phyloP scores from a whole-genome alignment of 306 rosid genomes.

The Morella rubra region DNA sequence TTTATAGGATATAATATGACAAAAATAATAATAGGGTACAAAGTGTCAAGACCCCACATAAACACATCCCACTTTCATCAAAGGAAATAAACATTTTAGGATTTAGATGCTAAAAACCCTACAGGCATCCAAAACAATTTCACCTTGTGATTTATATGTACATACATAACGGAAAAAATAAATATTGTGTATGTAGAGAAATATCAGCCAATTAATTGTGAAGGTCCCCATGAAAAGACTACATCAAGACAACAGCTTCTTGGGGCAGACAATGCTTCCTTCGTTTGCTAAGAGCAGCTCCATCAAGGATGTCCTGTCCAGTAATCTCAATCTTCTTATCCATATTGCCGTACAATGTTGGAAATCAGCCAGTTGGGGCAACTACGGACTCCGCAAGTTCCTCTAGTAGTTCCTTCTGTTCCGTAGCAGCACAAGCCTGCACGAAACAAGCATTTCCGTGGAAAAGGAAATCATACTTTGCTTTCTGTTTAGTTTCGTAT shows the following conservation, averaged over 20 bases:
- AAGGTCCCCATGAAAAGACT: constrained; percentile 1
- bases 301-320: constrained; percentile 14
- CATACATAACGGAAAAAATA: background rate
- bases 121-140: background rate
- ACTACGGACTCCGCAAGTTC: constrained; percentile 79
- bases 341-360: constrained; percentile 22
- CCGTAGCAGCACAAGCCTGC: constrained; percentile 74
- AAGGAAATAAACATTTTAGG: background rate
- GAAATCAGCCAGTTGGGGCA: constrained; percentile 53
- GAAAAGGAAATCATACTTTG: constrained; percentile 1
- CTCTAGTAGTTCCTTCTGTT: constrained; percentile 90
- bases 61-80: background rate
- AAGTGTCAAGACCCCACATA: too few species aligned
- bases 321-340: background rate
- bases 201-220: background rate
- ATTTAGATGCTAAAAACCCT: background rate
- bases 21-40: too few species aligned
- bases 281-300: constrained; percentile 14
- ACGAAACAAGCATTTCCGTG: constrained; percentile 25
- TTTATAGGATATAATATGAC: too few species aligned
- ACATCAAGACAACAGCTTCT: constrained; percentile 15
- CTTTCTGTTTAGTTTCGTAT: too few species aligned
- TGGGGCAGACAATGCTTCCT: constrained; percentile 15
- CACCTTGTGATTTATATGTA: background rate
- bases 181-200: background rate